Conservation (phyloP, 2,329 filamentous ascomycete species). For the Corynespora cassiicola region DNA sequence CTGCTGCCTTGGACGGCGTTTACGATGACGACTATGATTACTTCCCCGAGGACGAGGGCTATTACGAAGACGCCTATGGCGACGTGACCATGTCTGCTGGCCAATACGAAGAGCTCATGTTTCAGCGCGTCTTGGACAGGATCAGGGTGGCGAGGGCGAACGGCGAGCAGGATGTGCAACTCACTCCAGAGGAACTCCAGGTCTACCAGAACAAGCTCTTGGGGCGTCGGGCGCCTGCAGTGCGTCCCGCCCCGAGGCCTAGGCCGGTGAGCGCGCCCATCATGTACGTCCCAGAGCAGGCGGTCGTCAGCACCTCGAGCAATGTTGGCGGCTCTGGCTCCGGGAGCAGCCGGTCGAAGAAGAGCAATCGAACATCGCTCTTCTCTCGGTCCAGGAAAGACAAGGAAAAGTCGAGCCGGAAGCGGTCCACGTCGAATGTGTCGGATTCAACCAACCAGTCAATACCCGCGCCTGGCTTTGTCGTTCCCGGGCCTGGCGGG, state of each 20-base stretch:
- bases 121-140: constrained; percentile 79
- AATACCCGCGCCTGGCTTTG: constrained; percentile 50
- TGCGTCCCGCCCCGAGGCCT: constrained; percentile 25
- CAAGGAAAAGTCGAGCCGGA: constrained; percentile 39
- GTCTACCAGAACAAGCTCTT: constrained; percentile 75
- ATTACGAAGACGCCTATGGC: constrained; percentile 48
- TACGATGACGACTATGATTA: constrained; percentile 59
- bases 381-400: constrained; percentile 38
- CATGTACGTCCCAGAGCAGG: constrained; percentile 36
- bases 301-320: constrained; percentile 37
- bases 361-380: constrained; percentile 30
- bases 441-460: constrained; percentile 25
- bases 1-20: constrained; percentile 55
- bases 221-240: constrained; percentile 49
- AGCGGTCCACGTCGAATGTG: constrained; percentile 30
- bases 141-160: constrained; percentile 79
- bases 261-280: constrained; percentile 29
- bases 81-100: constrained; percentile 47
- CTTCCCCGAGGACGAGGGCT: constrained; percentile 60
- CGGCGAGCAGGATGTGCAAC: constrained; percentile 79
- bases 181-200: constrained; percentile 80
- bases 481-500: constrained; percentile 57
- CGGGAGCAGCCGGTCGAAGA: constrained; percentile 44
- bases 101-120: constrained; percentile 74
- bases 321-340: constrained; percentile 34